Percentiles rank a stretch among this genome's conserved stretches.
Evolutionary conservation across 2,329 filamentous ascomycete genomes (phyloP).

Genomic region (Colletotrichum filicis): DNA sequence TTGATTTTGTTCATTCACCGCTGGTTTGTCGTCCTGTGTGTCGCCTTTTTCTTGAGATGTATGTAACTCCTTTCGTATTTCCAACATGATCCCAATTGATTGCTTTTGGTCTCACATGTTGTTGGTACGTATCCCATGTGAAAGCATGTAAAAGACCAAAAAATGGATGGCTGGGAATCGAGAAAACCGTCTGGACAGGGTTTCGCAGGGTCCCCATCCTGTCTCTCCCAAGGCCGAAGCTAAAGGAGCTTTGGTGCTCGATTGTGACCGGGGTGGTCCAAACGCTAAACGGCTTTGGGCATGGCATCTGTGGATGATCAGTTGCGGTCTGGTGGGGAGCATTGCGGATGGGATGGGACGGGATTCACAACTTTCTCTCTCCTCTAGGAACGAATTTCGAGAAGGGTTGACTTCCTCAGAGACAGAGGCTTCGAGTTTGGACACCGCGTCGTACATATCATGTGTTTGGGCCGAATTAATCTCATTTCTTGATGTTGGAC

Average conservation of each 20-base stretch:
- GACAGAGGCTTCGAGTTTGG: not conserved
- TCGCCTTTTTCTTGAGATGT: not conserved
- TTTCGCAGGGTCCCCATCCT: not conserved
- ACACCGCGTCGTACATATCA: not conserved
- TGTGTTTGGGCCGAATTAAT: accelerated
- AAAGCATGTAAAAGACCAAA: not conserved
- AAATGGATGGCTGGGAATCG: slow-evolving; percentile 15
- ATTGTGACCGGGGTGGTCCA: not conserved
- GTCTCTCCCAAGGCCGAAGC: not conserved
- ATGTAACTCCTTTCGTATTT: not conserved
- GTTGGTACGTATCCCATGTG: not conserved
- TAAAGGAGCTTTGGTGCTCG: not conserved
- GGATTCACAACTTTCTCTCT: not conserved
- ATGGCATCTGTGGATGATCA: slow-evolving; percentile 15
- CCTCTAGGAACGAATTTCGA: not conserved
- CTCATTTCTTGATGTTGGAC: not conserved
- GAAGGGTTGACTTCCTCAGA: not conserved
- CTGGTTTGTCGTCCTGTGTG: not conserved
- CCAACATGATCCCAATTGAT: not conserved
- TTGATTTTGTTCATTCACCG: not conserved
- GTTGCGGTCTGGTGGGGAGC: slow-evolving; percentile 24
- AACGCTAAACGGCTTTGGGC: slow-evolving; percentile 19
- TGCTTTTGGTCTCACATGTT: not conserved
- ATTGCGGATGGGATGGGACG: not conserved
- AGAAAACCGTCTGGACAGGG: slow-evolving; percentile 6